phyloP scores from a whole-genome alignment of 1,139 yeast species.

The Kodamaea arcana region DNA sequence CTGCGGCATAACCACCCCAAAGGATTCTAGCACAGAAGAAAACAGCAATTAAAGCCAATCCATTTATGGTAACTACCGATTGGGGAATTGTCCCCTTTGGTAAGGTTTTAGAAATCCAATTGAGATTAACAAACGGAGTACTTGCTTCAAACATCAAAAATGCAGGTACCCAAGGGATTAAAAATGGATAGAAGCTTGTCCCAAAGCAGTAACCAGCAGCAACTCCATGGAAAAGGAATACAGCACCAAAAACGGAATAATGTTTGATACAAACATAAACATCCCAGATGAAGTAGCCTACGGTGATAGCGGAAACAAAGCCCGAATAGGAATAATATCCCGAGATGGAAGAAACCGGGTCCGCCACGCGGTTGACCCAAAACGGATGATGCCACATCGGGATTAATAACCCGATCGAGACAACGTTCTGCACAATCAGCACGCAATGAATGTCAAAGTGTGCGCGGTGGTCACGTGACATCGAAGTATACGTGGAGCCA shows the following conservation, averaged over 20 bases:
- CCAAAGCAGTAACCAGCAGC: slow-evolving; percentile 75
- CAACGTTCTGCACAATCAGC: slow-evolving; percentile 73
- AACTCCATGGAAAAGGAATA: slow-evolving; percentile 81
- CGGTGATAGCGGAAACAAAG: slow-evolving; percentile 66
- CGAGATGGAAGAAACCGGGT: slow-evolving; percentile 46
- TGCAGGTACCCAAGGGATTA: slow-evolving; percentile 75
- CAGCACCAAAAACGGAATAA: slow-evolving; percentile 67
- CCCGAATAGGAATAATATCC: slow-evolving; percentile 74
- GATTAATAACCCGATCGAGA: slow-evolving; percentile 50
- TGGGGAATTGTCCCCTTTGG: slow-evolving; percentile 58
- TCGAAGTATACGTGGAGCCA: slow-evolving; percentile 45
- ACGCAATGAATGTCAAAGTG: slow-evolving; percentile 89
- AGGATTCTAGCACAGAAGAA: slow-evolving; percentile 77
- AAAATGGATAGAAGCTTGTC: slow-evolving; percentile 47
- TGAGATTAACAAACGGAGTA: slow-evolving; percentile 87
- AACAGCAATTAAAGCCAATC: slow-evolving; percentile 58
- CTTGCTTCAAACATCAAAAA: slow-evolving; percentile 86
- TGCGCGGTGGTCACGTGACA: slow-evolving; percentile 45
- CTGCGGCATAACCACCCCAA: slow-evolving; percentile 83
- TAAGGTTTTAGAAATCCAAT: slow-evolving; percentile 83
- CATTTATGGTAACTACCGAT: slow-evolving; percentile 58
- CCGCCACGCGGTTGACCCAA: slow-evolving; percentile 39
- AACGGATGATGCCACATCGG: slow-evolving; percentile 58
- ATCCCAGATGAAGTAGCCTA: slow-evolving; percentile 95
- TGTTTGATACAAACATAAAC: slow-evolving; percentile 58